Evolutionary conservation across 208 protist genomes (phyloP).

Genomic region (Lotmaria passim): DNA sequence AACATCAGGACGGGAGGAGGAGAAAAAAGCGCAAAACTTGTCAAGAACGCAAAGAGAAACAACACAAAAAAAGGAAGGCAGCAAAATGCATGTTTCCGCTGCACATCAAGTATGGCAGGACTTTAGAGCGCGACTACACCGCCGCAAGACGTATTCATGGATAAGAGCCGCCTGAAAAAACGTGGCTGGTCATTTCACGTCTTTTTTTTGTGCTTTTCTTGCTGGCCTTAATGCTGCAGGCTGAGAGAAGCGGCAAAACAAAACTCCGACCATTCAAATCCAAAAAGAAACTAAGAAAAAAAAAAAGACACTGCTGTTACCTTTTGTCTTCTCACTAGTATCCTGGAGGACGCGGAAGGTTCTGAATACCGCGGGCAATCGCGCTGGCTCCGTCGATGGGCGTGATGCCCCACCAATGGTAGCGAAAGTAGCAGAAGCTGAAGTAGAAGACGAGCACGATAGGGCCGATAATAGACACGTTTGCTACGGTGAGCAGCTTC

Average conservation of each 20-base stretch:
- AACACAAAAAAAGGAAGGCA: background rate
- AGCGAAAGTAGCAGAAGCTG: conserved; percentile 68
- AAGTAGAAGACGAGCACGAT: conserved; percentile 74
- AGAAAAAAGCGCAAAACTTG: background rate
- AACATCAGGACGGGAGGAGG: background rate
- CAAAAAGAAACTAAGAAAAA: too few relatives aligned
- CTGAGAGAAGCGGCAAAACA: too few relatives aligned
- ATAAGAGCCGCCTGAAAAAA: too few relatives aligned
- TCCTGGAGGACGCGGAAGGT: conserved; percentile 75
- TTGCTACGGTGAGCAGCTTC: conserved; percentile 81
- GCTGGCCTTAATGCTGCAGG: too few relatives aligned
- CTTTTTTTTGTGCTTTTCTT: too few relatives aligned
- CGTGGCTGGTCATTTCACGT: background rate
- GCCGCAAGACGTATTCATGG: too few relatives aligned
- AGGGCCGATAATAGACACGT: conserved; percentile 72
- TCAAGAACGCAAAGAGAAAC: background rate
- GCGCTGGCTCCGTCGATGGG: conserved; percentile 67
- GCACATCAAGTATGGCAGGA: background rate
- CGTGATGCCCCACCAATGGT: conserved; percentile 76
- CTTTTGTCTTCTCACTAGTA: too few relatives aligned
- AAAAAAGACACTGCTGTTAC: too few relatives aligned
- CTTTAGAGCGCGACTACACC: background rate
- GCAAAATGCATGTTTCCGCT: background rate
- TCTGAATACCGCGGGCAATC: conserved; percentile 76
- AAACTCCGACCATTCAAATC: background rate